Base-by-base conservation (phyloP, 306 rosid species). In the Trifolium dubium region DNA sequence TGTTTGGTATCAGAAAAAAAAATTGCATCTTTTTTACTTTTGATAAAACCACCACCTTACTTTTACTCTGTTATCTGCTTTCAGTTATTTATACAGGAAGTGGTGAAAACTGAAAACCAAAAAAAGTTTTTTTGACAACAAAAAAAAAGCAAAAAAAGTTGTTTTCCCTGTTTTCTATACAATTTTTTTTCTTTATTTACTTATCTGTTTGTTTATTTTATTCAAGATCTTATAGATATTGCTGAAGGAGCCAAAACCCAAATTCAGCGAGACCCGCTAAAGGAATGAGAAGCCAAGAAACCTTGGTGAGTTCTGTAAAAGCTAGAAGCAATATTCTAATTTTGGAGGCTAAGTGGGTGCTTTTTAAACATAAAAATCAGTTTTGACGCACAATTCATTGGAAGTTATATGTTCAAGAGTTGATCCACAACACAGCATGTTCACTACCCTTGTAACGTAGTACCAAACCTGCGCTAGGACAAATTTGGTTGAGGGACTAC, bases 181-280 rank as follows among this genome's bases (percentile, higher is more conserved):
- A 46, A 46, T 12, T 13, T 12, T 5, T 46, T 46, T 14, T 46
- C 5, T 44, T 11, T 41, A 3, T 37, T 37, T 7, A 37, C 4
- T 44, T 13, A 44, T 44, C 6, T 1, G 2, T 44, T 44, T 14
- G 12, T 46, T 46, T 46, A 46, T 46, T 14, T 46, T 46, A 46
- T 13, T 14, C 51, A 13, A 46, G 59, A 5, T 47, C 67, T 54
- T 56, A 4, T 63, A 5, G 64, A 37, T 13, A 19, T 46, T 63
- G 53, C 55, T 49, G 43, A 47, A 74, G 50, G 69, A 73, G 12
- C 53, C 64, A 75, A 9, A 9, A 14, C 32, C 78, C 15, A 51
- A 49, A 65, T 50, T 64, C 46, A 28, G 53, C 14, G 46, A 32
- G 29, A 55, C 49, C 19, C 37, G 18, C 37, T 76, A 19, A 3